Evolutionary conservation across 768 basidiomycete genomes (phyloP).

Genomic region (Gautieria morchelliformis): DNA sequence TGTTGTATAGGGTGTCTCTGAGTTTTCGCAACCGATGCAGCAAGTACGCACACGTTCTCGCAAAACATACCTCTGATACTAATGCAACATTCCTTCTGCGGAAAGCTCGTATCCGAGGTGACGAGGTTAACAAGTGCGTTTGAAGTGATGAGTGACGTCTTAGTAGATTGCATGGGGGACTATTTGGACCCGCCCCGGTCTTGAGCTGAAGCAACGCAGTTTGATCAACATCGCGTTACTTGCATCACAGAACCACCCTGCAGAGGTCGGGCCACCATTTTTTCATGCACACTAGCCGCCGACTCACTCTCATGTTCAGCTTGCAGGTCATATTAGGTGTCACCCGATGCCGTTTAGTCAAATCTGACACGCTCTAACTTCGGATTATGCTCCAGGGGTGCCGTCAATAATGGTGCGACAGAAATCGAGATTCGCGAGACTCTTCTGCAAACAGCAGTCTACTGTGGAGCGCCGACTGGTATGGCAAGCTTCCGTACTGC

Average conservation of each 20-base stretch:
- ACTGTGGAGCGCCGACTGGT: conserved; percentile 7
- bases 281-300: background rate
- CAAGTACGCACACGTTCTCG: background rate
- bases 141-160: background rate
- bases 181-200: conserved; percentile 9
- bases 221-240: conserved; percentile 8
- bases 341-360: too few relatives aligned
- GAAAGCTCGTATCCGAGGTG: conserved; percentile 6
- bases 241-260: conserved; percentile 4
- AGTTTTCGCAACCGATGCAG: conserved; percentile 9
- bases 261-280: background rate
- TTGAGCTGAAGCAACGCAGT: conserved; percentile 10
- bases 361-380: background rate
- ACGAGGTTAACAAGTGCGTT: background rate
- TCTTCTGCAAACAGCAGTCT: conserved; percentile 5
- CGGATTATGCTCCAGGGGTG: background rate
- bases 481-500: conserved; percentile 7
- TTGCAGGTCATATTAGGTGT: conserved; percentile 8
- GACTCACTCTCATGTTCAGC: background rate
- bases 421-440: conserved; percentile 8
- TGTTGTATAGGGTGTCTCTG: background rate
- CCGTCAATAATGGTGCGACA: conserved; percentile 6
- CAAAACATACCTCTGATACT: background rate
- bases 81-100: background rate
- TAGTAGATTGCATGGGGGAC: conserved; percentile 8